Percentiles rank a stretch among this genome's conserved stretches.
Conservation (phyloP, 2,329 filamentous ascomycete genomes). For the Colletotrichum euphorbiae region DNA sequence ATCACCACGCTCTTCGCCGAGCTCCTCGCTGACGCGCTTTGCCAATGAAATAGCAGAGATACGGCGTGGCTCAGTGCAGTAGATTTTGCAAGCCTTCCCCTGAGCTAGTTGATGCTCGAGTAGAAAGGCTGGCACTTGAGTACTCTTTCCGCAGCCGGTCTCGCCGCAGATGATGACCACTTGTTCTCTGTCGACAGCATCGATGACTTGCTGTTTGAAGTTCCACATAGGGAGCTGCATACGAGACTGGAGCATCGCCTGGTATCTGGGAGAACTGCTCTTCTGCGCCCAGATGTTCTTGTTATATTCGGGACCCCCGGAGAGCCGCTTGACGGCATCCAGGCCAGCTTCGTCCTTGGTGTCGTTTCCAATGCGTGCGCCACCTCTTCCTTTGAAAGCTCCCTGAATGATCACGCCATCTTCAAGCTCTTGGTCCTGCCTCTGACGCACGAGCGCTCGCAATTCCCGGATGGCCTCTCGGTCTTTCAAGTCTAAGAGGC, state of each 20-base stretch:
- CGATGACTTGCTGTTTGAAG: slow-evolving; percentile 82
- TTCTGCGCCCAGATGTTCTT: slow-evolving; percentile 72
- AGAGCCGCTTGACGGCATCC: slow-evolving; percentile 57
- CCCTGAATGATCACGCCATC: slow-evolving; percentile 82
- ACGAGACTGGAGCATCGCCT: slow-evolving; percentile 81
- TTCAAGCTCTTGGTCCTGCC: slow-evolving; percentile 76
- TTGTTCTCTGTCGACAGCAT: slow-evolving; percentile 81
- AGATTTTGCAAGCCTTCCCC: slow-evolving; percentile 88
- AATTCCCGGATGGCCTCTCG: slow-evolving; percentile 75
- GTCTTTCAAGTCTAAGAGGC: slow-evolving; percentile 76
- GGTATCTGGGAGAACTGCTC: slow-evolving; percentile 70
- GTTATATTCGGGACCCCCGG: slow-evolving; percentile 60
- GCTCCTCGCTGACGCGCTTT: slow-evolving; percentile 91
- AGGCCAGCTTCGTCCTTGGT: slow-evolving; percentile 59
- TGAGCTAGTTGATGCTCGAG: slow-evolving; percentile 87
- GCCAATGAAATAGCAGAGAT: slow-evolving; percentile 97
- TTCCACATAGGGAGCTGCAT: slow-evolving; percentile 90
- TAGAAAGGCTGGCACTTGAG: slow-evolving; percentile 94
- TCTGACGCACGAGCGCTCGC: slow-evolving; percentile 75
- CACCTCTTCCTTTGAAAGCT: slow-evolving; percentile 75
- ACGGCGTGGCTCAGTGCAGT: slow-evolving; percentile 92
- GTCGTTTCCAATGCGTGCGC: slow-evolving; percentile 60
- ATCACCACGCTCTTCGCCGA: slow-evolving; percentile 86
- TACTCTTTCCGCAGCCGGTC: slow-evolving; percentile 97
- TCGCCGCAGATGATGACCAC: slow-evolving; percentile 96